phyloP scores from a whole-genome alignment of 2,329 filamentous ascomycete genomes.

The Dryadomyces quercivorus region DNA sequence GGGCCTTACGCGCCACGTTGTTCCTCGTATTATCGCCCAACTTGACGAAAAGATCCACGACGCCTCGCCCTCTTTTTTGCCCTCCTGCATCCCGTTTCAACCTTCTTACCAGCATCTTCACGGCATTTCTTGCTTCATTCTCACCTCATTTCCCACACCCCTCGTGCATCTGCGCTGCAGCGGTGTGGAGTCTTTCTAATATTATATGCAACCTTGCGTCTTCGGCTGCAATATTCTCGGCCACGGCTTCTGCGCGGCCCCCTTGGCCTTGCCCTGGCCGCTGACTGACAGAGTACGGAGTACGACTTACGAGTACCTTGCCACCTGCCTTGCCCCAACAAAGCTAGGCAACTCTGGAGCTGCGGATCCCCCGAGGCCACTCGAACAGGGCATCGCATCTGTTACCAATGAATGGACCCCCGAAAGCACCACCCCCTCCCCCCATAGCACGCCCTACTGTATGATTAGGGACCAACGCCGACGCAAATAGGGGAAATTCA shows the following conservation, averaged over 20 bases:
- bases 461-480: slow-evolving; percentile 5
- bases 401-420: slow-evolving; percentile 8
- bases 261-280: neutral
- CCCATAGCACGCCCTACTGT: neutral
- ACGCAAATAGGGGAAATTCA: slow-evolving; percentile 8
- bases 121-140: no score
- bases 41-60: neutral
- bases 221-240: slow-evolving; percentile 8
- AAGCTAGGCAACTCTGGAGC: slow-evolving; percentile 11
- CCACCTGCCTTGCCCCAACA: slow-evolving; percentile 5
- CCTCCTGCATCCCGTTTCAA: neutral
- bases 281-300: neutral
- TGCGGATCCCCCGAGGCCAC: slow-evolving; percentile 8
- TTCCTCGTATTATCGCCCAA: neutral
- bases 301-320: neutral
- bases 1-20: neutral
- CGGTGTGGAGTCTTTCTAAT: slow-evolving; percentile 5
- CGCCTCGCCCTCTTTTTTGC: neutral
- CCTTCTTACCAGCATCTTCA: neutral
- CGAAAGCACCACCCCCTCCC: neutral
- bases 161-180: slow-evolving; percentile 2
- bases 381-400: neutral
- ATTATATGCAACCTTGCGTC: slow-evolving; percentile 7
- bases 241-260: neutral
- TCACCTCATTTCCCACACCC: slow-evolving; percentile 7